A percentile compares a stretch with the other conserved stretches of the same genome.
phyloP scores from a whole-genome alignment of 2,329 filamentous ascomycete species.

The Stagonosporopsis tanaceti region DNA sequence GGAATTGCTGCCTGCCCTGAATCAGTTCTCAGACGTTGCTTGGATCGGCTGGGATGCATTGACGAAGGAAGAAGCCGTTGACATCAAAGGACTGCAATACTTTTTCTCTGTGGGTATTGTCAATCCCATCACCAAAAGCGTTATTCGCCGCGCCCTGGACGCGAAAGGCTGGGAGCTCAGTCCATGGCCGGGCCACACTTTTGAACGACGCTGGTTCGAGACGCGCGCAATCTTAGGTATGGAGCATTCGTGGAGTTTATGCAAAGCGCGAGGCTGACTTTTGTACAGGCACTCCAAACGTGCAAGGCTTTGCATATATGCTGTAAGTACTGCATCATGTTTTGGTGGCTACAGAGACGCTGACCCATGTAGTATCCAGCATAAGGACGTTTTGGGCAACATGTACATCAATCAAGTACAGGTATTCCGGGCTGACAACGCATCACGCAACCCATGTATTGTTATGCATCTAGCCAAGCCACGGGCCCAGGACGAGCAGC shows the following conservation, averaged over 20 bases:
- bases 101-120: constrained; percentile 26
- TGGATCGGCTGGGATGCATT: constrained; percentile 26
- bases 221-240: constrained; percentile 29
- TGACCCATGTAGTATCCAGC: constrained; percentile 14
- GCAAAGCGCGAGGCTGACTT: background rate
- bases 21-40: constrained; percentile 29
- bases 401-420: constrained; percentile 29
- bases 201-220: constrained; percentile 20
- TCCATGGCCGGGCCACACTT: constrained; percentile 28
- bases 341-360: background rate
- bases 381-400: constrained; percentile 28
- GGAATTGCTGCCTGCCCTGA: constrained; percentile 21
- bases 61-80: background rate
- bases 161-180: constrained; percentile 15
- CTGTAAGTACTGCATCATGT: background rate
- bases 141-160: constrained; percentile 21
- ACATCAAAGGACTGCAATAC: constrained; percentile 22
- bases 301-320: constrained; percentile 31
- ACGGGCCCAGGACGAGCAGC: background rate
- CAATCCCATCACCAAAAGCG: constrained; percentile 24
- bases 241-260: background rate
- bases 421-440: constrained; percentile 22
- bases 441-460: constrained; percentile 22
- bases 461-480: constrained; percentile 24
- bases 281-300: constrained; percentile 26